phyloP scores from a whole-genome alignment of 768 basidiomycete species.

The Pleurotus platypus region DNA sequence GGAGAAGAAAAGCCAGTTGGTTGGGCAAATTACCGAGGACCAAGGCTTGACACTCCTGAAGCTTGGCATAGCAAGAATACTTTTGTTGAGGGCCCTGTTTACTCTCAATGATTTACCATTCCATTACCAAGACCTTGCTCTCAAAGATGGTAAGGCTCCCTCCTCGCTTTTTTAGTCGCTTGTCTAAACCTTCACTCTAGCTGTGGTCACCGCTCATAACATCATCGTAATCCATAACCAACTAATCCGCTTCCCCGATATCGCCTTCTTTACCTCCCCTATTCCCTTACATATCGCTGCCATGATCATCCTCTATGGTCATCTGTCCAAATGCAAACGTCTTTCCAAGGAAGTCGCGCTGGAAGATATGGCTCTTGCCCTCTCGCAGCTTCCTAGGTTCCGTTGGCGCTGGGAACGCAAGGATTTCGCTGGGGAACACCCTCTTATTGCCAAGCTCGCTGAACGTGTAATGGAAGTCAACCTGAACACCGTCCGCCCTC shows the following conservation, averaged over 20 bases:
- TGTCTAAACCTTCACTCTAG: conserved; percentile 28
- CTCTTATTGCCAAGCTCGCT: conserved; percentile 79
- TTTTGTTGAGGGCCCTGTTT: conserved; percentile 76
- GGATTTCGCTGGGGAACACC: conserved; percentile 75
- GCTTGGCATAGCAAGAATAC: conserved; percentile 75
- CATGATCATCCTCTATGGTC: conserved; percentile 87
- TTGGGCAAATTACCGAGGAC: conserved; percentile 74
- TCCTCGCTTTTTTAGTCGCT: not conserved
- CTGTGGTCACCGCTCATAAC: conserved; percentile 85
- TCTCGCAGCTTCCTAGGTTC: conserved; percentile 85
- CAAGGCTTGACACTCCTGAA: conserved; percentile 82
- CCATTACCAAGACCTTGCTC: conserved; percentile 60
- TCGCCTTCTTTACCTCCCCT: conserved; percentile 85
- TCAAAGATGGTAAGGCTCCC: conserved; percentile 61
- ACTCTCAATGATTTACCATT: conserved; percentile 71
- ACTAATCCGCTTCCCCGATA: conserved; percentile 80
- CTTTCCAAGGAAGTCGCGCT: conserved; percentile 62
- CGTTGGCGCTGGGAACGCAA: conserved; percentile 92
- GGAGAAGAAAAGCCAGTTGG: conserved; percentile 61
- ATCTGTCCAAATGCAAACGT: conserved; percentile 74
- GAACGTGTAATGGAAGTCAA: conserved; percentile 77
- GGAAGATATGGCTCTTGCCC: conserved; percentile 83
- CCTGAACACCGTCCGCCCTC: conserved; percentile 55
- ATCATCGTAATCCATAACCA: conserved; percentile 82
- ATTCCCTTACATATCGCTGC: conserved; percentile 87